phyloP scores from a whole-genome alignment of 1,284 basidiomycete species.

The Coriolopsis trogii region DNA sequence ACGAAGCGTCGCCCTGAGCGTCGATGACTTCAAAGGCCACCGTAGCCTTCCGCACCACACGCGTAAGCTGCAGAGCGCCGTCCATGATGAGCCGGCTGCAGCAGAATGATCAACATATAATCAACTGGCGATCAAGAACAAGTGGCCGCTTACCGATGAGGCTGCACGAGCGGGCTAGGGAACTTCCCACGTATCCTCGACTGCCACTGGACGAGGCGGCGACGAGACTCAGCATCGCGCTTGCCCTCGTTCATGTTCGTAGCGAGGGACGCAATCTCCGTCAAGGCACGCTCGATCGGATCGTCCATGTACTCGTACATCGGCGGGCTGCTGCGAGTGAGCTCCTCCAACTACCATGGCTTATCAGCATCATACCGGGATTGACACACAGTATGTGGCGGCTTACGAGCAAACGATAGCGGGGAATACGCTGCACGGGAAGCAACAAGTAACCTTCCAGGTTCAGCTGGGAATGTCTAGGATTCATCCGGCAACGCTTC shows the following conservation, averaged over 20 bases:
- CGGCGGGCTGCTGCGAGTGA: conserved; percentile 83
- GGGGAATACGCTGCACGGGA: conserved; percentile 95
- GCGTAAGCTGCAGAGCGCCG: conserved; percentile 79
- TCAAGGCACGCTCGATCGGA: conserved; percentile 83
- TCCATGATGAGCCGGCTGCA: conserved; percentile 85
- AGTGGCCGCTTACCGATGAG: conserved; percentile 69
- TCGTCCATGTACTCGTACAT: conserved; percentile 72
- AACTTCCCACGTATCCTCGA: conserved; percentile 88
- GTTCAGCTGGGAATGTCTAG: conserved; percentile 94
- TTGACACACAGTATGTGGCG: not conserved
- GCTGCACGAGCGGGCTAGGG: conserved; percentile 95
- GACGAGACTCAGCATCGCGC: conserved; percentile 88
- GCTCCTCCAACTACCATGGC: conserved; percentile 72
- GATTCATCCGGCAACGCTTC: conserved; percentile 84
- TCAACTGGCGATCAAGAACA: not conserved
- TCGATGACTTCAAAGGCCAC: conserved; percentile 85
- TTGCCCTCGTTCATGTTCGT: conserved; percentile 98
- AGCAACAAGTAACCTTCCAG: conserved; percentile 93
- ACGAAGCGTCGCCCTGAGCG: conserved; percentile 73
- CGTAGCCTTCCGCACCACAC: conserved; percentile 87
- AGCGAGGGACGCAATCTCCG: conserved; percentile 85
- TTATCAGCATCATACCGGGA: not conserved
- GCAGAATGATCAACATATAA: not conserved
- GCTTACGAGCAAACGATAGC: conserved; percentile 88
- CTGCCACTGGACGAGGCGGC: conserved; percentile 93